Conservation (phyloP, 2,329 filamentous ascomycete species). For the Curvularia hawaiiensis region DNA sequence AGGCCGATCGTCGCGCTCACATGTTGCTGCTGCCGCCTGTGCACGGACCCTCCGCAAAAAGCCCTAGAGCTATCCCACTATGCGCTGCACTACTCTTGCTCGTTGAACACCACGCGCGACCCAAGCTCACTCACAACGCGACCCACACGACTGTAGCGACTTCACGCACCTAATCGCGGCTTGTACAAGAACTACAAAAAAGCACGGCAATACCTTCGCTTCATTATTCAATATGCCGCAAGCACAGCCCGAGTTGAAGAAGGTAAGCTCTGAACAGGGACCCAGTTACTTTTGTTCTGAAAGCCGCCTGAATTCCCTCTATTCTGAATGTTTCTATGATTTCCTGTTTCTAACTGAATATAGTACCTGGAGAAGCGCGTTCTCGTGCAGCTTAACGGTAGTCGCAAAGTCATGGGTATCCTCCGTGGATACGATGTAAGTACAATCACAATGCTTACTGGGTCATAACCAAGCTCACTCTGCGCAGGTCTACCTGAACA, state of each 20-base stretch:
- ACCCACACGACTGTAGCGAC: slow-evolving; percentile 8
- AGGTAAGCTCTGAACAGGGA: slow-evolving; percentile 62
- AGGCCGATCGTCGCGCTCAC: slow-evolving; percentile 15
- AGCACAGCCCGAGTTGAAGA: slow-evolving; percentile 98
- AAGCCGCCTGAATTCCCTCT: neutral
- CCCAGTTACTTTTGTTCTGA: neutral
- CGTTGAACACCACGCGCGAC: slow-evolving; percentile 20
- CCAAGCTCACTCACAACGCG: slow-evolving; percentile 8
- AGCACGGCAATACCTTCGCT: slow-evolving; percentile 7
- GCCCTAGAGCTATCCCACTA: slow-evolving; percentile 30
- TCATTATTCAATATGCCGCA: slow-evolving; percentile 77
- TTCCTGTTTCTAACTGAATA: slow-evolving; percentile 26
- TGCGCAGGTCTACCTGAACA: slow-evolving; percentile 89
- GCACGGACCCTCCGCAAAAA: slow-evolving; percentile 25
- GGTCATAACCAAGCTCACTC: slow-evolving; percentile 4
- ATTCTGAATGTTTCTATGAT: neutral
- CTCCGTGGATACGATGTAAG: slow-evolving; percentile 95
- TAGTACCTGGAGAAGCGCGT: slow-evolving; percentile 99
- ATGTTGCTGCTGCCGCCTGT: slow-evolving; percentile 16
- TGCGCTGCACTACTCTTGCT: slow-evolving; percentile 14
- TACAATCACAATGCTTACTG: slow-evolving; percentile 5
- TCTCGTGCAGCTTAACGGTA: slow-evolving; percentile 97
- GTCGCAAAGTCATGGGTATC: slow-evolving; percentile 93
- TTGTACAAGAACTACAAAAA: neutral
- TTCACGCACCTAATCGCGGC: neutral